A percentile compares a stretch with the other conserved stretches of the same genome.
Evolutionary conservation across 495 filamentous ascomycete species (phyloP).

Genomic region (Sordaria brevicollis): DNA sequence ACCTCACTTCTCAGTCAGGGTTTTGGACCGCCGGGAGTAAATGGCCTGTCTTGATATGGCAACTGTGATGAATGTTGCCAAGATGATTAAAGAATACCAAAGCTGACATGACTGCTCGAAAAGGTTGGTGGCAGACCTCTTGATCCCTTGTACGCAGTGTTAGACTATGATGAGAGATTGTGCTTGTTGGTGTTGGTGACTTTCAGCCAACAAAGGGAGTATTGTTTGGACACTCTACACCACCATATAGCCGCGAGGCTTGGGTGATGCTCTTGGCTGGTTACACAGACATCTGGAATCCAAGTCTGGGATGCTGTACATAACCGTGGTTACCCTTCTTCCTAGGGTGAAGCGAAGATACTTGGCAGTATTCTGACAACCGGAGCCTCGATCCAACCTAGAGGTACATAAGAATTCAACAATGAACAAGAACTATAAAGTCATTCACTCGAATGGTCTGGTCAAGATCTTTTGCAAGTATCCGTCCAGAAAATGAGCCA

Average conservation of each 20-base stretch:
- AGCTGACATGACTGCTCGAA: neutral
- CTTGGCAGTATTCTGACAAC: neutral
- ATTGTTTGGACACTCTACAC: neutral
- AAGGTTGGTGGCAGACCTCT: neutral
- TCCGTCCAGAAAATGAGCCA: neutral
- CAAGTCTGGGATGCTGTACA: neutral
- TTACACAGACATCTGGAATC: neutral
- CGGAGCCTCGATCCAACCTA: neutral
- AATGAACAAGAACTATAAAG: too few relatives aligned
- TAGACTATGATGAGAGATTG: neutral
- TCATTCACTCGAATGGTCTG: too few relatives aligned
- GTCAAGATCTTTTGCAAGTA: too few relatives aligned
- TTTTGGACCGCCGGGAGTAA: neutral
- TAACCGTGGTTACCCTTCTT: too few relatives aligned
- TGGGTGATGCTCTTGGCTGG: neutral
- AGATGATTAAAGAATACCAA: neutral
- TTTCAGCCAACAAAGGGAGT: neutral
- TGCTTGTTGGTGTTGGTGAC: neutral
- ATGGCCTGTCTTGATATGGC: neutral
- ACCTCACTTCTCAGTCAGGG: neutral
- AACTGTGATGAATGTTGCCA: neutral
- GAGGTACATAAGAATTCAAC: neutral
- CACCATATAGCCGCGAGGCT: neutral
- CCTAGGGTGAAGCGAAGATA: neutral
- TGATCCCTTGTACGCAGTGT: neutral